Conservation (phyloP, 163 green algal genomes). For the Trebouxia gelatinosa region DNA sequence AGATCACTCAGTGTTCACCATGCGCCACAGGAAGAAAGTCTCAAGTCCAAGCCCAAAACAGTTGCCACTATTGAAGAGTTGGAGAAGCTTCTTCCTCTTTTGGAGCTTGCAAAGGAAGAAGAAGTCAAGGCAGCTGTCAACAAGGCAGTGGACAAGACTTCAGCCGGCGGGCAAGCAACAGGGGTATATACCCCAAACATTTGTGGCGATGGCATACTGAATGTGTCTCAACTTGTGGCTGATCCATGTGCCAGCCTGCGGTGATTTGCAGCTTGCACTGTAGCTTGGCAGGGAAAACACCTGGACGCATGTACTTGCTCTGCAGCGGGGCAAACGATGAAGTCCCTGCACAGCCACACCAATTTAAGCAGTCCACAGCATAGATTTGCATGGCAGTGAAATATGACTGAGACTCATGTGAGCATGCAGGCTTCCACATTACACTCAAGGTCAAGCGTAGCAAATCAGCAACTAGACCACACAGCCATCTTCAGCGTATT, state of each 20-base stretch:
- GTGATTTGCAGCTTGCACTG: not conserved
- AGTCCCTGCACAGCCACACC: no score
- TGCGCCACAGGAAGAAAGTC: conserved; percentile 38
- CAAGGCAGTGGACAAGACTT: conserved; percentile 6
- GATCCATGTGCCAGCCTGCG: not conserved
- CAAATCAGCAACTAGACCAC: not conserved
- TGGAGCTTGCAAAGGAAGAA: conserved; percentile 30
- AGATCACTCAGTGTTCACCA: no score
- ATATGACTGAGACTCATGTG: not conserved
- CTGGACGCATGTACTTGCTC: no score
- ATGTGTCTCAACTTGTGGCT: not conserved
- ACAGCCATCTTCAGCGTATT: not conserved
- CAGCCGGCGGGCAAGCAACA: not conserved
- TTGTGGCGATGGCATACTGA: not conserved
- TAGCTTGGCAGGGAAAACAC: not conserved
- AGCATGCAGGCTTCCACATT: not conserved
- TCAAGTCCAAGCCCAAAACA: conserved; percentile 38
- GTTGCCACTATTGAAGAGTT: conserved; percentile 54
- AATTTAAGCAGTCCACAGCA: not conserved
- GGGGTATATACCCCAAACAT: not conserved
- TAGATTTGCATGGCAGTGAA: not conserved
- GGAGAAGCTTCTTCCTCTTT: conserved; percentile 40
- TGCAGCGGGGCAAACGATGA: no score
- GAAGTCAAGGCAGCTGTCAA: not conserved
- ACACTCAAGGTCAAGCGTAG: not conserved